phyloP scores from a whole-genome alignment of 169 alveolate species.

The Babesia ovata region DNA sequence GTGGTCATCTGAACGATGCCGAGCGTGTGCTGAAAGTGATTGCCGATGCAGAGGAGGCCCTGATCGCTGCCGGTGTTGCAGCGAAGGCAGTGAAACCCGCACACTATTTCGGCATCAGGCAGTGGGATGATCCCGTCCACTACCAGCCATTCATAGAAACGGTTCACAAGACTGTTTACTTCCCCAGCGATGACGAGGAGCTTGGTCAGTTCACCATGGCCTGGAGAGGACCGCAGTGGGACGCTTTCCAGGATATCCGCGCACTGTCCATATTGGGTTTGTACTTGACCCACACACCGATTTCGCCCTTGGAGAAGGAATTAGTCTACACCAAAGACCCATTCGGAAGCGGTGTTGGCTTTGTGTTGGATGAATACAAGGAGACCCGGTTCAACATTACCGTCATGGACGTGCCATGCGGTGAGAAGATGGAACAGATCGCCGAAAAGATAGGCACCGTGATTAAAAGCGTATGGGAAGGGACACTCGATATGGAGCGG shows the following conservation, averaged over 20 bases:
- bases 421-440: conserved; percentile 53
- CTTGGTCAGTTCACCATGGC: conserved; percentile 67
- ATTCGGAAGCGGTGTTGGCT: conserved; percentile 70
- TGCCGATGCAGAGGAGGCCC: conserved; percentile 1
- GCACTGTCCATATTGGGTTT: conserved; percentile 72
- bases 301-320: conserved; percentile 72
- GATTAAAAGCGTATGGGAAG: conserved; percentile 46
- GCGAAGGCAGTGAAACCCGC: conserved; percentile 12
- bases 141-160: conserved; percentile 44
- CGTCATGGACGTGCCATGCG: conserved; percentile 66
- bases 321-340: conserved; percentile 70
- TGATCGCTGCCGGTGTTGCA: conserved; percentile 10
- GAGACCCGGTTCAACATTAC: conserved; percentile 54
- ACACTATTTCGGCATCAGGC: background rate
- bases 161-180: conserved; percentile 33
- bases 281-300: conserved; percentile 65
- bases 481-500: conserved; percentile 69
- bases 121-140: conserved; percentile 62
- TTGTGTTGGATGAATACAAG: conserved; percentile 59
- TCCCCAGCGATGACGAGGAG: conserved; percentile 75
- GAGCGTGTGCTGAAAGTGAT: conserved; percentile 25
- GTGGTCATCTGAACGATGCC: conserved; percentile 67
- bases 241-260: conserved; percentile 52
- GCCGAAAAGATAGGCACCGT: conserved; percentile 50
- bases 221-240: conserved; percentile 79